Conservation (phyloP, 2,329 filamentous ascomycete genomes). For the Arthrobotrys iridis region DNA sequence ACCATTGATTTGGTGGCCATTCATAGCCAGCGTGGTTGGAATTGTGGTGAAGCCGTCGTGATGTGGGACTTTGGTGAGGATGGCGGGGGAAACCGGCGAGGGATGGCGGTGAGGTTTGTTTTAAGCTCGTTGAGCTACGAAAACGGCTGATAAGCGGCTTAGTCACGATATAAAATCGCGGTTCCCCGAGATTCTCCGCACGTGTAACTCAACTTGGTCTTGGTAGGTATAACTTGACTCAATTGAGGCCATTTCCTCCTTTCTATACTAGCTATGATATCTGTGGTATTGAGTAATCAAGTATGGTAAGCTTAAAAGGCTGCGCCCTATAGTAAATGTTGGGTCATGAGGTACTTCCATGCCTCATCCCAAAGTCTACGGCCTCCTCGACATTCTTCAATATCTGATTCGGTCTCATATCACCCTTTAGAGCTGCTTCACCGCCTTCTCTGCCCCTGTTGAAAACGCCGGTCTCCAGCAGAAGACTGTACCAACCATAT, state of each 20-base stretch:
- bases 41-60: constrained; percentile 18
- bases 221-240: background rate
- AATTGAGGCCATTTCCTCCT: background rate
- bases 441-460: constrained; percentile 48
- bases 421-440: constrained; percentile 59
- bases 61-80: constrained; percentile 11
- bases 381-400: constrained; percentile 80
- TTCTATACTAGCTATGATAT: background rate
- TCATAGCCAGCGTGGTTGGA: constrained; percentile 11
- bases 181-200: background rate
- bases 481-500: constrained; percentile 79
- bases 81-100: constrained; percentile 7
- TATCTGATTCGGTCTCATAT: constrained; percentile 71
- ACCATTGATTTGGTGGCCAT: constrained; percentile 27
- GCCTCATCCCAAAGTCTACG: constrained; percentile 77
- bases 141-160: constrained; percentile 5
- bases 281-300: background rate
- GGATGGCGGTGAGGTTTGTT: constrained; percentile 10
- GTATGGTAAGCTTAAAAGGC: no score
- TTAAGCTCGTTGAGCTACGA: background rate
- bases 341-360: constrained; percentile 62
- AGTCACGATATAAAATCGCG: constrained; percentile 6
- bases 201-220: background rate
- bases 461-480: constrained; percentile 85
- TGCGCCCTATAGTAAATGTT: no score